phyloP scores from a whole-genome alignment of 192 early-diverging fungal genomes.

The Thoreauomyces humboldtii region DNA sequence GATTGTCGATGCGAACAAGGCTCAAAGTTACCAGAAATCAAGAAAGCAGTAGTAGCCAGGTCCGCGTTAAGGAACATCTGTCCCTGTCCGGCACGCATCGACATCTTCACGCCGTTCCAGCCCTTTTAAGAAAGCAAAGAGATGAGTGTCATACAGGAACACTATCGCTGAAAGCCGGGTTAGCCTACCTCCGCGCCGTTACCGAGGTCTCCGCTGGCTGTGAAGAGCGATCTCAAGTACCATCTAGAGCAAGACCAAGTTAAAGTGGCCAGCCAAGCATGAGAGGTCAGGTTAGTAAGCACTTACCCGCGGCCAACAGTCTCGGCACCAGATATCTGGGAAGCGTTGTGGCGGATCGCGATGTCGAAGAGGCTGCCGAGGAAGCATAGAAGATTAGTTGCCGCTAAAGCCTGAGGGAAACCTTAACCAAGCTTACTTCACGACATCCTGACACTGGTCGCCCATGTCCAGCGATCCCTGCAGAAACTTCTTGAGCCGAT shows the following conservation, averaged over 20 bases:
- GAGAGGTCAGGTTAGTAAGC: too few species aligned
- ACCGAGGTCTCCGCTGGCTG: constrained; percentile 2
- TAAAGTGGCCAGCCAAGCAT: too few species aligned
- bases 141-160: too few species aligned
- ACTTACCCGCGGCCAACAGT: constrained; percentile 24
- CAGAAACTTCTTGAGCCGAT: constrained; percentile 18
- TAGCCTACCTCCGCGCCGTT: constrained; percentile 35
- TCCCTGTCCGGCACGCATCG: constrained; percentile 26
- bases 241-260: too few species aligned
- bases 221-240: constrained; percentile 14
- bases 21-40: too few species aligned
- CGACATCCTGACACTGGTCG: constrained; percentile 12
- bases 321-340: background rate
- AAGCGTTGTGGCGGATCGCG: constrained; percentile 21
- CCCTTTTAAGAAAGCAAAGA: too few species aligned
- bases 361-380: constrained; percentile 18
- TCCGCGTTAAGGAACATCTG: constrained; percentile 35
- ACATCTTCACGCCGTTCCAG: constrained; percentile 33
- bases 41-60: constrained; percentile 33
- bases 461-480: background rate
- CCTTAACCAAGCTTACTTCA: too few species aligned
- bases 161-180: too few species aligned
- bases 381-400: too few species aligned
- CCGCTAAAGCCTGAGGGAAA: too few species aligned
- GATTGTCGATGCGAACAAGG: too few species aligned